These are phyloP conservation scores for Penicillium sp. DNA, from an alignment of 2,329 filamentous ascomycete genomes.

Conservation along the genomic window DNA sequence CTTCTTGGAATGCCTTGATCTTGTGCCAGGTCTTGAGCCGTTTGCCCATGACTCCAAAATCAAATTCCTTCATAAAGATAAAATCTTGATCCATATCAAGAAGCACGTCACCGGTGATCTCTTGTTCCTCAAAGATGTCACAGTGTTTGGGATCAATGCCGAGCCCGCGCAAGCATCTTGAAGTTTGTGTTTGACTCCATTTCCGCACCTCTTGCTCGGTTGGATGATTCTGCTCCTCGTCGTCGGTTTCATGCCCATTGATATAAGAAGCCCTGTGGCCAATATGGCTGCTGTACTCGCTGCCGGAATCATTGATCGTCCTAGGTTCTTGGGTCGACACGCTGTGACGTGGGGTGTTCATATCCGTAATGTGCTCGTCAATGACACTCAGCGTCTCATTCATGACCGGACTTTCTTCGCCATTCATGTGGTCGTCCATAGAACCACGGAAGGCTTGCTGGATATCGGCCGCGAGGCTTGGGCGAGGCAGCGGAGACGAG, in stretches of 20 bases:
- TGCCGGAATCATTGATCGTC: slow-evolving; percentile 73
- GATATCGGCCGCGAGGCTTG: slow-evolving; percentile 38
- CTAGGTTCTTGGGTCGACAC: slow-evolving; percentile 50
- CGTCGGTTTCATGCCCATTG: slow-evolving; percentile 90
- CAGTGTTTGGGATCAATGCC: slow-evolving; percentile 89
- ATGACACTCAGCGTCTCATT: slow-evolving; percentile 95
- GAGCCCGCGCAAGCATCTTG: slow-evolving; percentile 80
- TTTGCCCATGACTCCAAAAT: slow-evolving; percentile 85
- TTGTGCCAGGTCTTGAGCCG: slow-evolving; percentile 95
- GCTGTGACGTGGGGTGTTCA: slow-evolving; percentile 63
- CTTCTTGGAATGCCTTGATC: slow-evolving; percentile 86
- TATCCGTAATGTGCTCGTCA: slow-evolving; percentile 91
- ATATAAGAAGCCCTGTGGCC: slow-evolving; percentile 84
- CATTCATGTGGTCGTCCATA: slow-evolving; percentile 51
- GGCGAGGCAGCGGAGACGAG: slow-evolving; percentile 39
- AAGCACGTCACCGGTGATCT: slow-evolving; percentile 91
- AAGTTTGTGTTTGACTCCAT: slow-evolving; percentile 81
- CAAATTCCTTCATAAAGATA: slow-evolving; percentile 91
- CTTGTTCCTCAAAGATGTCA: slow-evolving; percentile 90
- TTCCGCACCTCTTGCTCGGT: slow-evolving; percentile 70
- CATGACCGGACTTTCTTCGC: slow-evolving; percentile 73
- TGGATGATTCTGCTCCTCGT: slow-evolving; percentile 76
- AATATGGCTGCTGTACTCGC: slow-evolving; percentile 81
- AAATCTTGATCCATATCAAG: slow-evolving; percentile 94
- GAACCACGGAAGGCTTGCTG: slow-evolving; percentile 48